phyloP scores from a whole-genome alignment of 257 asterid species.

The Prunella vulgaris region DNA sequence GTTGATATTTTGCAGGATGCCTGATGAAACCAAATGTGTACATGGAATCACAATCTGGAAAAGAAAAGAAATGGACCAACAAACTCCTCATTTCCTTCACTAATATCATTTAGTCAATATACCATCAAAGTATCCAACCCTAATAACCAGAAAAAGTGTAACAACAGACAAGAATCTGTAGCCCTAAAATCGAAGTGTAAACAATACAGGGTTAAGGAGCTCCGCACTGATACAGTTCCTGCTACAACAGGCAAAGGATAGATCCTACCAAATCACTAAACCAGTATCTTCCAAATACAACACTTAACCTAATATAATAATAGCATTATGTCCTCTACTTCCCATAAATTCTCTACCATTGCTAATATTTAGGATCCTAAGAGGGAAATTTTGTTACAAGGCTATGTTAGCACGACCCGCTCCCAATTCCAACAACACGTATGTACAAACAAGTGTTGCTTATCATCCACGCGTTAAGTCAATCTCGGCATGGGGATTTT shows the following conservation, averaged over 20 bases:
- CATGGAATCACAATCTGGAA: no score
- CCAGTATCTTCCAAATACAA: background rate
- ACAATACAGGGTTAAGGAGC: no score
- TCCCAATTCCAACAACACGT: conserved; percentile 60
- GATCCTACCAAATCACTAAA: background rate
- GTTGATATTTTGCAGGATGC: background rate
- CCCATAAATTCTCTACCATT: conserved; percentile 13
- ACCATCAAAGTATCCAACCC: no score
- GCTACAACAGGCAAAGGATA: background rate
- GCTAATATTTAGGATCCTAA: conserved; percentile 27
- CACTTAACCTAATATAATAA: background rate
- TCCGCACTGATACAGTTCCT: background rate
- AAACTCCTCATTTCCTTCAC: no score
- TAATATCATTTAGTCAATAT: no score
- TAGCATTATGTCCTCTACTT: background rate
- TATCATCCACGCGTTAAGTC: conserved; percentile 83
- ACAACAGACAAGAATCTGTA: no score
- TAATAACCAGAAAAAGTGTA: background rate
- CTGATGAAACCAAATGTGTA: background rate
- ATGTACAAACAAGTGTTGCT: conserved; percentile 37
- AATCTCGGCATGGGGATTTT: conserved; percentile 55
- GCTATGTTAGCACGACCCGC: conserved; percentile 8
- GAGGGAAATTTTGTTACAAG: conserved; percentile 26
- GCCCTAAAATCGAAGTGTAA: no score
- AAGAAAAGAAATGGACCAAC: no score